Evolutionary conservation across 2,329 filamentous ascomycete species (phyloP), one percentile per base, ranked within the genome.

Genomic region (Colletotrichum gloeosporioides): DNA sequence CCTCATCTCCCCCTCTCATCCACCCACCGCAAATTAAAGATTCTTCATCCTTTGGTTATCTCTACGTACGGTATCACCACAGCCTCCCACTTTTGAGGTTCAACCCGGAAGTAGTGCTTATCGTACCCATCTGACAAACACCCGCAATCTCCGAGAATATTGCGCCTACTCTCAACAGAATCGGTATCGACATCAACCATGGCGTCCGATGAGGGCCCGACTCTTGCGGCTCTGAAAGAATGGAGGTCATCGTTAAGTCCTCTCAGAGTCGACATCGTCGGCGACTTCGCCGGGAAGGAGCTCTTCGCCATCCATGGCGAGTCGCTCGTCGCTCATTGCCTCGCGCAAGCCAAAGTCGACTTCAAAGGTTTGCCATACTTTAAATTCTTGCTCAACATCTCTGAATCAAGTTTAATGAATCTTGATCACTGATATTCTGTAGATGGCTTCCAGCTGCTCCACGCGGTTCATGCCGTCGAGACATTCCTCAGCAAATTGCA

Each of bases 201-300:
- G 59, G n/a, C 31, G 22, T 22, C 31, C 29, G 18, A 10, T 4
- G 59, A 22, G 18, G 10, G 13, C 59, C 18, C n/a, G 31, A 34
- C 32, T 36, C 10, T 13, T 32, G 3, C 31, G 34, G 62, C 62
- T 16, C 8, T 76, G 12, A 10, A 15, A 2, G 5, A 13, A 6
- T 76, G 73, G 73, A 27, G 73, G 5, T 25, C n/a, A 5, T 78
- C 16, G 16, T 39, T 75, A 25, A 77, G 65, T 16, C 80, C 84
- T 4, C 80, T 82, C 8, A 80, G 77, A n/a, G 88, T 94, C 32
- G 93, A 95, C 79, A 89, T 96, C 4, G 90, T 95, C 6, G 93
- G 94, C 55, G 94, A 96, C 81, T 96, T 94, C 83, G 93, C 93
- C 5, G 94, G 94, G 27, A 91, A 91, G 76, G 94, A 95, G 81